These are phyloP conservation scores for Graphium sp. DNA, from an alignment of 2,329 filamentous ascomycete species.

Conservation along the genomic window DNA sequence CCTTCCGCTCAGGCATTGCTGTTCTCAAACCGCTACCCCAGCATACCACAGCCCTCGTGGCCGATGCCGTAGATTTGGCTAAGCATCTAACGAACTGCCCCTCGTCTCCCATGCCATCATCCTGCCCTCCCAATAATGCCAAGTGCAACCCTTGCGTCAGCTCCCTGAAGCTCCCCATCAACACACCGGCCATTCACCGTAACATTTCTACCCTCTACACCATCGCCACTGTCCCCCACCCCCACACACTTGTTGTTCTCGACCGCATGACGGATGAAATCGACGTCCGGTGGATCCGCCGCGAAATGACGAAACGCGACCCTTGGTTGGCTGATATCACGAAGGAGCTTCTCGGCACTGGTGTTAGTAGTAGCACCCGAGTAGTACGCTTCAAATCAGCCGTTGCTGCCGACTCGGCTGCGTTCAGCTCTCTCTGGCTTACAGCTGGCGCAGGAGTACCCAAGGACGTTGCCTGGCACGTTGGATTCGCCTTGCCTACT, in stretches of 20 bases:
- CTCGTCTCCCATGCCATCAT: constrained; percentile 51
- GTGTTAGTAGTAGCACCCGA: constrained; percentile 40
- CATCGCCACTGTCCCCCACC: constrained; percentile 79
- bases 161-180: constrained; percentile 46
- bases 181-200: constrained; percentile 48
- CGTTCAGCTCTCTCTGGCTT: constrained; percentile 58
- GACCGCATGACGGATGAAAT: constrained; percentile 42
- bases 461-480: constrained; percentile 70
- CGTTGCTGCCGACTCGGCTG: constrained; percentile 51
- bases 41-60: constrained; percentile 57
- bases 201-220: constrained; percentile 63
- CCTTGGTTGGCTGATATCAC: constrained; percentile 62
- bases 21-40: constrained; percentile 66
- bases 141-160: constrained; percentile 61
- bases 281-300: constrained; percentile 47
- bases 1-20: constrained; percentile 59
- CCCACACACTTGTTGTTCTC: constrained; percentile 65
- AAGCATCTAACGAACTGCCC: constrained; percentile 62
- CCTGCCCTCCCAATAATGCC: constrained; percentile 68
- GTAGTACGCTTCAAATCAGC: constrained; percentile 66
- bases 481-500: constrained; percentile 68
- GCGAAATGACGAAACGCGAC: constrained; percentile 51
- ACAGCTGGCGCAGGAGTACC: constrained; percentile 50
- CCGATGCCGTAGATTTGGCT: constrained; percentile 56
- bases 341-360: constrained; percentile 46